These are phyloP conservation scores for Populus trichocarpa DNA, from an alignment of 441 rosid genomes.

Conservation along the genomic window DNA sequence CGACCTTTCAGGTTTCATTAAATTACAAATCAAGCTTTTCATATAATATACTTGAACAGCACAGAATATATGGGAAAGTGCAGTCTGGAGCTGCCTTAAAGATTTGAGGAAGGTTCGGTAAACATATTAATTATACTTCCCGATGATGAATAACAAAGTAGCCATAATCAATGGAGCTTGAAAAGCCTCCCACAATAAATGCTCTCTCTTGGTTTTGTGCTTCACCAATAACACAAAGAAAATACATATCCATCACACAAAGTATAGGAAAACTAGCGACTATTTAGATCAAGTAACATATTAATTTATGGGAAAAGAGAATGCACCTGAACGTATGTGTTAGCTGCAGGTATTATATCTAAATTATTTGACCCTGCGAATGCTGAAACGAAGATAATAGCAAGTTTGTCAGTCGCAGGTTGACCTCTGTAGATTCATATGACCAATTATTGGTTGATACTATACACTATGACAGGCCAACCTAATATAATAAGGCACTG, in stretches of 20 bases:
- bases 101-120: background rate
- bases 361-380: slow-evolving; percentile 43
- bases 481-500: background rate
- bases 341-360: slow-evolving; percentile 44
- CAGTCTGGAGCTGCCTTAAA: background rate
- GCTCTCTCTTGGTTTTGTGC: background rate
- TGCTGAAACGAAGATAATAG: slow-evolving; percentile 26
- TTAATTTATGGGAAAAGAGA: background rate
- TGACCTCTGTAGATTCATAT: background rate
- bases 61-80: background rate
- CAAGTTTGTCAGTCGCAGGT: background rate
- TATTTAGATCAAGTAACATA: background rate
- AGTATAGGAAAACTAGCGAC: background rate
- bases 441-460: background rate
- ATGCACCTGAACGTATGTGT: slow-evolving; percentile 48
- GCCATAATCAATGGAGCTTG: background rate
- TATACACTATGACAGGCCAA: no score
- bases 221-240: background rate
- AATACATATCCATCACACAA: background rate
- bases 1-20: background rate
- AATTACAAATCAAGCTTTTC: background rate
- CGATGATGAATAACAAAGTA: background rate
- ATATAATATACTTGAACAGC: background rate
- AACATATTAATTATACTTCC: no score
- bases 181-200: background rate